These are phyloP conservation scores for Syzygium syzygioides DNA, from an alignment of 441 rosid species.

Conservation along the genomic window DNA sequence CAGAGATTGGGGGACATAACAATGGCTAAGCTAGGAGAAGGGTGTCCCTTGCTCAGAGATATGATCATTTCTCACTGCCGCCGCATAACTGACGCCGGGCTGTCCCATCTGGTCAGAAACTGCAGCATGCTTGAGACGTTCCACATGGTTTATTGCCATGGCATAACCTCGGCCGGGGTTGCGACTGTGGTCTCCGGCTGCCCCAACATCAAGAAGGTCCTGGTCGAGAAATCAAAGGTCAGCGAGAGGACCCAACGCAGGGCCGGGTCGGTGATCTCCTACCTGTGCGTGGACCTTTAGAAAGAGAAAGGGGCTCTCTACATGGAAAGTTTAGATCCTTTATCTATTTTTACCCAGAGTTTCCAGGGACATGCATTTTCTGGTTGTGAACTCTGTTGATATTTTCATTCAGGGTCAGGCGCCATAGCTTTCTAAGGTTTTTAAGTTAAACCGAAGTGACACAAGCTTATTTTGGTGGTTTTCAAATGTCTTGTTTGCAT, in stretches of 20 bases:
- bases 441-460: background rate
- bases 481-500: background rate
- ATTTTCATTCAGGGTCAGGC: background rate
- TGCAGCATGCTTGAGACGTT: slow-evolving; percentile 63
- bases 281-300: slow-evolving; percentile 71
- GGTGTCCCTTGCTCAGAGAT: slow-evolving; percentile 70
- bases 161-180: slow-evolving; percentile 71
- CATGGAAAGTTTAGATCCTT: slow-evolving; percentile 25
- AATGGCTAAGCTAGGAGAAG: slow-evolving; percentile 73
- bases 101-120: slow-evolving; percentile 59
- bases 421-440: background rate
- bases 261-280: slow-evolving; percentile 66
- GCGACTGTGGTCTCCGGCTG: slow-evolving; percentile 82
- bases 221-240: slow-evolving; percentile 87
- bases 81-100: slow-evolving; percentile 60
- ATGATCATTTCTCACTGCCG: slow-evolving; percentile 84
- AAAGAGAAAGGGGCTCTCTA: background rate
- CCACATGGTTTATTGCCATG: slow-evolving; percentile 77
- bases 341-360: background rate
- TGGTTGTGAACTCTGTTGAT: background rate
- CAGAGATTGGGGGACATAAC: slow-evolving; percentile 81
- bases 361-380: background rate
- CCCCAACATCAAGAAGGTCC: slow-evolving; percentile 68
- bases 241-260: slow-evolving; percentile 67
- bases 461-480: background rate